Evolutionary conservation across 306 rosid species (phyloP).

Genomic region (Lathyrus oleraceus): DNA sequence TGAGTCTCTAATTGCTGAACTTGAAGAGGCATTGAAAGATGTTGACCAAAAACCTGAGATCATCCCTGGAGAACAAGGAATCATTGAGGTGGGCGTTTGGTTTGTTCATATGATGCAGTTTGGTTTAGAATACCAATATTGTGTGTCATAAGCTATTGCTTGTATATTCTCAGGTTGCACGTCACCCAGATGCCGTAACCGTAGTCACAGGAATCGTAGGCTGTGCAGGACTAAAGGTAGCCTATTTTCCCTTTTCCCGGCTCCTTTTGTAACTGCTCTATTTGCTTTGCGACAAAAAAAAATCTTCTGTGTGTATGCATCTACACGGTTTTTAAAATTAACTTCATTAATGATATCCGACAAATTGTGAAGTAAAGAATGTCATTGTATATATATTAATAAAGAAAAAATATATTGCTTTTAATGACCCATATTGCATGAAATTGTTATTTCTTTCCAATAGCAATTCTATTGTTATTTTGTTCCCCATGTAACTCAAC

Average conservation of each 20-base stretch:
- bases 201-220: constrained; percentile 98
- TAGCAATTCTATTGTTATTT: background rate
- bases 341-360: background rate
- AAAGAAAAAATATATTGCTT: background rate
- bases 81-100: constrained; percentile 69
- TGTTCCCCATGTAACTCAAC: no score
- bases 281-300: background rate
- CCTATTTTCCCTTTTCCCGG: constrained; percentile 22
- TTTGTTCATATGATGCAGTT: constrained; percentile 15
- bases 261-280: constrained; percentile 6
- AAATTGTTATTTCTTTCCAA: background rate
- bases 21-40: constrained; percentile 81
- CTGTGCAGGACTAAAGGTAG: constrained; percentile 97
- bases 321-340: background rate
- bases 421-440: background rate
- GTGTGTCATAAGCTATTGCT: constrained; percentile 29
- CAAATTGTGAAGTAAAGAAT: constrained; percentile 4
- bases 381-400: background rate
- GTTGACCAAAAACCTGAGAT: constrained; percentile 87
- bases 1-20: constrained; percentile 79
- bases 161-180: constrained; percentile 74
- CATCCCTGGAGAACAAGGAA: constrained; percentile 96
- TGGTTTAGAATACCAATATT: constrained; percentile 21
- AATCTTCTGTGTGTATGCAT: background rate
- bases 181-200: constrained; percentile 92